These are phyloP conservation scores for Vaccinium darrowii DNA, from an alignment of 148 eudicot genomes.

Conservation along the genomic window DNA sequence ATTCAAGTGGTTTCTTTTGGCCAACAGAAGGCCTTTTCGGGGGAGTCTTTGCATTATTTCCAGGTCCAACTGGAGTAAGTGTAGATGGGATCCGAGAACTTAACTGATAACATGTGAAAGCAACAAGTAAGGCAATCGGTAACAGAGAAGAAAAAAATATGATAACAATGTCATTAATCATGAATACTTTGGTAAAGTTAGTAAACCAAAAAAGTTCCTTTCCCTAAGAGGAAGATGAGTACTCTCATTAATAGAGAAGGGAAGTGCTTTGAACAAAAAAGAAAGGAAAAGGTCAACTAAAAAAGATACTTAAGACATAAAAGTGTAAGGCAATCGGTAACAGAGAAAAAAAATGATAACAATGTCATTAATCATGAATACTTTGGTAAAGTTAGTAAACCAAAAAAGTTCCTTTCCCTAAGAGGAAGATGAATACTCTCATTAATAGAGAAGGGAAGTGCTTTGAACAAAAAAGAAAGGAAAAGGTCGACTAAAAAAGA, in stretches of 20 bases:
- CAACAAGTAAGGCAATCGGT: conserved; percentile 14
- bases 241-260: not conserved
- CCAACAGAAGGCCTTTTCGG: conserved; percentile 60
- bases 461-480: not conserved
- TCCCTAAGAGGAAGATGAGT: not conserved
- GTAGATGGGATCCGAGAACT: conserved; percentile 48
- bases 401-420: not conserved
- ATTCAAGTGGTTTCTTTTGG: conserved; percentile 80
- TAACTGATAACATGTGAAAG: conserved; percentile 24
- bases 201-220: not conserved
- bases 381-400: not conserved
- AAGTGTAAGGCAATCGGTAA: conserved; percentile 1
- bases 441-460: not conserved
- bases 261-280: not conserved
- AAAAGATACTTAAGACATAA: not conserved
- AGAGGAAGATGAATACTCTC: not conserved
- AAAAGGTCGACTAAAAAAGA: not conserved
- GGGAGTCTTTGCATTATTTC: conserved; percentile 53
- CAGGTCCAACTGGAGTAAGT: conserved; percentile 36
- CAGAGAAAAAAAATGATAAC: not conserved
- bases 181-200: not conserved
- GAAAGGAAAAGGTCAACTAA: not conserved
- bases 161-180: not conserved
- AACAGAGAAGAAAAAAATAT: not conserved
- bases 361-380: not conserved